A percentile compares a stretch with the other conserved stretches of the same genome.
Conservation (phyloP, 495 filamentous ascomycete genomes). For the Monascus purpureus region DNA sequence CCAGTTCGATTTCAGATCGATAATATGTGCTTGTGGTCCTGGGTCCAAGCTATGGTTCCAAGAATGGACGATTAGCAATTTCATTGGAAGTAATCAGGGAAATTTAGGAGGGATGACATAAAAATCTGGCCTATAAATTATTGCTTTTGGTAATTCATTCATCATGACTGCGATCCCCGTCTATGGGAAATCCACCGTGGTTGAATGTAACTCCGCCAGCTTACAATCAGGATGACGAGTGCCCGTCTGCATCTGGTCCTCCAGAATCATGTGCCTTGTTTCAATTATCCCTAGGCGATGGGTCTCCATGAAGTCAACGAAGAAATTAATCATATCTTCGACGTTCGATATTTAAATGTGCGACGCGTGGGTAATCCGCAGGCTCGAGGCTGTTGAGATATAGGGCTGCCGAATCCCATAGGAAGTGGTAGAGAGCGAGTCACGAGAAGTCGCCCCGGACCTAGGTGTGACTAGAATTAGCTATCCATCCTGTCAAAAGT, state of each 20-base stretch:
- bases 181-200: constrained; percentile 74
- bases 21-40: constrained; percentile 43
- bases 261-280: constrained; percentile 49
- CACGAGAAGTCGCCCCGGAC: constrained; percentile 33
- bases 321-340: constrained; percentile 61
- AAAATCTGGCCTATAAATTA: constrained; percentile 41
- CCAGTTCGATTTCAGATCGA: constrained; percentile 10
- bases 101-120: no score
- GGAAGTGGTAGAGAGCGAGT: constrained; percentile 62
- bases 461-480: constrained; percentile 3
- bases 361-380: constrained; percentile 51
- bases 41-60: constrained; percentile 47
- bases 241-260: constrained; percentile 44
- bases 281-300: constrained; percentile 62
- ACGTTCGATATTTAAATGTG: constrained; percentile 40
- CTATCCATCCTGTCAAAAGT: constrained; percentile 7
- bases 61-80: no score
- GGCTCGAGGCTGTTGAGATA: constrained; percentile 29
- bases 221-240: constrained; percentile 42
- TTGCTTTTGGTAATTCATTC: constrained; percentile 23
- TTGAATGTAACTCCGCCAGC: constrained; percentile 59
- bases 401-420: constrained; percentile 43
- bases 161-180: constrained; percentile 51
- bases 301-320: constrained; percentile 65
- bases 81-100: no score